Percentiles rank a stretch among this genome's conserved stretches.
These are phyloP conservation scores for Spirogloea muscicola DNA, from an alignment of 139 green algal genomes.

Conservation along the genomic window DNA sequence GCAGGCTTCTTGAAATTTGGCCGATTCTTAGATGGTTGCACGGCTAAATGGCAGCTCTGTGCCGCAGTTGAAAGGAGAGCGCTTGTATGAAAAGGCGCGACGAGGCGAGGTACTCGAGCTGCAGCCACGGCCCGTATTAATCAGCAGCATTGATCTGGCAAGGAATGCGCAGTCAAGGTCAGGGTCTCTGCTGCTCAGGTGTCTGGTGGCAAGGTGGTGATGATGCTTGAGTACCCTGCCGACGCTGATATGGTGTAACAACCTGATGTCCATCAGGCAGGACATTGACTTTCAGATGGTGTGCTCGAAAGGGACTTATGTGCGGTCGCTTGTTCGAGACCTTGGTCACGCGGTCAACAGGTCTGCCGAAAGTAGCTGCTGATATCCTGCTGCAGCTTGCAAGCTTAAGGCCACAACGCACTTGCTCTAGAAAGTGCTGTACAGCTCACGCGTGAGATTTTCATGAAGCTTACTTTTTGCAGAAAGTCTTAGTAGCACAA, in stretches of 20 bases:
- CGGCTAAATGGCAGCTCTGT: neutral
- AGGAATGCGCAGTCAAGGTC: neutral
- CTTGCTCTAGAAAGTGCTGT: neutral
- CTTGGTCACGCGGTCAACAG: slow-evolving; percentile 20
- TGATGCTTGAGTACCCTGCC: neutral
- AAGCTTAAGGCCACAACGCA: neutral
- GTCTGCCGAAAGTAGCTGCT: slow-evolving; percentile 9
- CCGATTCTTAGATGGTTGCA: neutral
- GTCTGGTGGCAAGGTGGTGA: neutral
- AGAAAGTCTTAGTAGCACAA: too few species aligned
- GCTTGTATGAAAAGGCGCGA: slow-evolving; percentile 80
- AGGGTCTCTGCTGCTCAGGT: neutral
- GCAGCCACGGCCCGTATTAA: slow-evolving; percentile 13
- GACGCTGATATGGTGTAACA: neutral
- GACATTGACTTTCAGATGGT: slow-evolving; percentile 43
- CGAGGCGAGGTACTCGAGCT: slow-evolving; percentile 71
- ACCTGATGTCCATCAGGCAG: neutral
- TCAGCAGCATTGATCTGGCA: slow-evolving; percentile 20
- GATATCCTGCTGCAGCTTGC: neutral
- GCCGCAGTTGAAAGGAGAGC: slow-evolving; percentile 56
- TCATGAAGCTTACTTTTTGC: too few species aligned
- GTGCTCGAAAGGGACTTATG: slow-evolving; percentile 55
- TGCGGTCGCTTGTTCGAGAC: slow-evolving; percentile 49
- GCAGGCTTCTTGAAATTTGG: neutral
- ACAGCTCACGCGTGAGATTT: neutral